Percentiles rank a stretch among this genome's conserved stretches.
Evolutionary conservation across 129 eudicot genomes (phyloP).

Genomic region (Tanacetum coccineum): DNA sequence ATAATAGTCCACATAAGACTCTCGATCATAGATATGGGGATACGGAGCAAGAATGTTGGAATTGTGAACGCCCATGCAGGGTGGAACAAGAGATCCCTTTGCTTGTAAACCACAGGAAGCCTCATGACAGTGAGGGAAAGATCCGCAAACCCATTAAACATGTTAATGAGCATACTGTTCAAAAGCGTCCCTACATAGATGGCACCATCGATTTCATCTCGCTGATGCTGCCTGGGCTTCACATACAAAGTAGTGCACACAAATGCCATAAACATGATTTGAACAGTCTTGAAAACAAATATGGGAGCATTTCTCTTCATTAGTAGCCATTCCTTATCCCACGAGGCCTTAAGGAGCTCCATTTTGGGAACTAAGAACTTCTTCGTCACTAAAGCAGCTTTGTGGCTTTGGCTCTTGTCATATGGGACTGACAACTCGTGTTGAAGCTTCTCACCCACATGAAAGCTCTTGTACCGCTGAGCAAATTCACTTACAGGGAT

Average conservation of each 20-base stretch:
- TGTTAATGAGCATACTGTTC: slow-evolving; percentile 56
- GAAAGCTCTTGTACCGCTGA: slow-evolving; percentile 59
- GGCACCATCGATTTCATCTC: slow-evolving; percentile 63
- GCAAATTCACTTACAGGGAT: slow-evolving; percentile 63
- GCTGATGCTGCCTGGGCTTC: slow-evolving; percentile 40
- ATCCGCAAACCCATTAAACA: slow-evolving; percentile 85
- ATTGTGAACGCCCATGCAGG: slow-evolving; percentile 85
- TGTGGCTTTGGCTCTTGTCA: slow-evolving; percentile 53
- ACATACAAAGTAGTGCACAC: slow-evolving; percentile 65
- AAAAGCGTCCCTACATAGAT: slow-evolving; percentile 63
- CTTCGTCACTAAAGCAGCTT: slow-evolving; percentile 52
- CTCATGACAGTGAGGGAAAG: slow-evolving; percentile 58
- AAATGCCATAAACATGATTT: slow-evolving; percentile 51
- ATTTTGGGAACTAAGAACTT: slow-evolving; percentile 54
- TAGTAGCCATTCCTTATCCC: slow-evolving; percentile 73
- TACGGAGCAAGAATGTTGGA: slow-evolving; percentile 57
- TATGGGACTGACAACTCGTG: slow-evolving; percentile 65
- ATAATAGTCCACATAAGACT: slow-evolving; percentile 53
- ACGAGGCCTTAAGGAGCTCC: slow-evolving; percentile 77
- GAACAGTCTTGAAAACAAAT: slow-evolving; percentile 64
- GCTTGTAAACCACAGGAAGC: slow-evolving; percentile 94
- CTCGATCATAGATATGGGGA: slow-evolving; percentile 77
- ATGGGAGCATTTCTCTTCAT: slow-evolving; percentile 69
- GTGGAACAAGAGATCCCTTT: slow-evolving; percentile 79
- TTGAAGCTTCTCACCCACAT: slow-evolving; percentile 53